phyloP scores from a whole-genome alignment of 257 asterid genomes.

The Solanum infundibuliforme region DNA sequence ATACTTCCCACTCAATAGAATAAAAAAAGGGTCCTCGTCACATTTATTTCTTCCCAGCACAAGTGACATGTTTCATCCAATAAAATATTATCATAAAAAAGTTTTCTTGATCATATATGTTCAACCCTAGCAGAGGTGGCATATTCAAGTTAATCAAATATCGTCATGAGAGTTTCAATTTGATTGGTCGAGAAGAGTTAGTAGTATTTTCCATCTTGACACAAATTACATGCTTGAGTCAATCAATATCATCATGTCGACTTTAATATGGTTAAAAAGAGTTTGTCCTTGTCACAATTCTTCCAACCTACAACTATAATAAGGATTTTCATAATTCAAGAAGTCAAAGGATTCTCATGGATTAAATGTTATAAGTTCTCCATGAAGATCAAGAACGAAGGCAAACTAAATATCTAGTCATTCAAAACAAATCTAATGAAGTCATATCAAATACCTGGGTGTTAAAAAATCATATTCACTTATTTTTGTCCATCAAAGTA shows the following conservation, averaged over 20 bases:
- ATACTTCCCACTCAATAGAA: too few species aligned
- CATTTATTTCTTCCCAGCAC: neutral
- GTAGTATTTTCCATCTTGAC: neutral
- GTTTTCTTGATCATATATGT: too few species aligned
- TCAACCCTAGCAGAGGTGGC: neutral
- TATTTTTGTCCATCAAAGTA: neutral
- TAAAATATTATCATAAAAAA: neutral
- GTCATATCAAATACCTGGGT: neutral
- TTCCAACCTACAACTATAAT: neutral
- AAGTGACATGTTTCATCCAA: neutral
- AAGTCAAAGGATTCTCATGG: neutral
- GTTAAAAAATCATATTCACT: neutral
- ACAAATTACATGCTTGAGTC: neutral
- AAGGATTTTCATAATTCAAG: neutral
- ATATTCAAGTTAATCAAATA: neutral
- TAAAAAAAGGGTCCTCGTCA: neutral
- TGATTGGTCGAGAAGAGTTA: neutral
- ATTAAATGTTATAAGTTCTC: neutral
- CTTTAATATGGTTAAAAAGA: neutral
- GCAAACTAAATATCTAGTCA: neutral
- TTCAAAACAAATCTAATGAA: neutral
- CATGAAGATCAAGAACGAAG: neutral
- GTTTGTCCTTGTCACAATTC: neutral
- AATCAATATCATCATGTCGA: neutral
- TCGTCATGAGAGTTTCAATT: neutral